phyloP scores from a whole-genome alignment of 169 alveolate species.

The Plasmodium vivax region DNA sequence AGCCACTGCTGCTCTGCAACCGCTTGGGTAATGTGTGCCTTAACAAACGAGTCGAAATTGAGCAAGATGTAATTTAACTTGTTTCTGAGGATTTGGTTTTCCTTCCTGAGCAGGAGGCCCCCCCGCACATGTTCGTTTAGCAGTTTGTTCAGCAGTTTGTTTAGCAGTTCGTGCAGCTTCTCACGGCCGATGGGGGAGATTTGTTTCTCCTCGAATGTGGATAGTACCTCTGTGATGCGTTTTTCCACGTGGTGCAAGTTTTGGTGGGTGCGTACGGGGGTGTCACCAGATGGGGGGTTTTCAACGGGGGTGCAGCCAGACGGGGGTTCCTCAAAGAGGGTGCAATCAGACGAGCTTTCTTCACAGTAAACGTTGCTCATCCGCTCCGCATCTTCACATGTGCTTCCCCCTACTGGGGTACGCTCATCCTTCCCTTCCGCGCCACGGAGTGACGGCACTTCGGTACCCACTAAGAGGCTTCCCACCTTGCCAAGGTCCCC shows the following conservation, averaged over 20 bases:
- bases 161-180: not conserved
- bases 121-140: slow-evolving; percentile 17
- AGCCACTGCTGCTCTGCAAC: not conserved
- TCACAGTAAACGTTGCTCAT: not conserved
- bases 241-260: not conserved
- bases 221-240: not conserved
- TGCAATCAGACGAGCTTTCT: not conserved
- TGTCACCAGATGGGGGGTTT: not conserved
- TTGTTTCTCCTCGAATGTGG: slow-evolving; percentile 11
- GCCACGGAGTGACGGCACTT: not conserved
- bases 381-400: not conserved
- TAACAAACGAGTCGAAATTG: slow-evolving; percentile 42
- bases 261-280: not conserved
- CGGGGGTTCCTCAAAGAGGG: not conserved
- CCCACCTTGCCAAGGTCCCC: not conserved
- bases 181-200: slow-evolving; percentile 4
- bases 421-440: not conserved
- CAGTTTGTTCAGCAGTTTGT: slow-evolving; percentile 6
- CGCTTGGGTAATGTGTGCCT: slow-evolving; percentile 10
- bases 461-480: not conserved
- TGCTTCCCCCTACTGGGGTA: not conserved
- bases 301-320: not conserved
- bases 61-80: slow-evolving; percentile 63
- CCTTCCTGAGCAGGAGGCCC: slow-evolving; percentile 25
- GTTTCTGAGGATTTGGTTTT: slow-evolving; percentile 45